Conservation (phyloP, 176 grass and related monocot genomes). For the Musa acuminata region DNA sequence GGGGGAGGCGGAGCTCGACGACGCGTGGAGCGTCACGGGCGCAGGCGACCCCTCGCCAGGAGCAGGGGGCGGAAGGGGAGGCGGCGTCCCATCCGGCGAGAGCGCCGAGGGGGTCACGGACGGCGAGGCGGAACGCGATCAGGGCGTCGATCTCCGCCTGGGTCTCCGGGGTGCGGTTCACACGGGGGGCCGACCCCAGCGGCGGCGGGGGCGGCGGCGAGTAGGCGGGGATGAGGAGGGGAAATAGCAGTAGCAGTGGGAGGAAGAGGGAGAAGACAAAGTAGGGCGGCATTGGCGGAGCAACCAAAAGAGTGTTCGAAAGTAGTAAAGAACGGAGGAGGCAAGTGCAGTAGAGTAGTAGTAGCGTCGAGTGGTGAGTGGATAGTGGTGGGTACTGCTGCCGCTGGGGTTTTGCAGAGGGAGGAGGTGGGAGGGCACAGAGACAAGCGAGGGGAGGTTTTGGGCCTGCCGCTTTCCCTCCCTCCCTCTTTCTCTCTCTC, state of each 20-base stretch:
- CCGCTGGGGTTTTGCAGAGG: no score
- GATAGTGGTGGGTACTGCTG: no score
- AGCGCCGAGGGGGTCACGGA: constrained; percentile 57
- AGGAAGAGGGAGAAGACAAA: not conserved
- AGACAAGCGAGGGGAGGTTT: no score
- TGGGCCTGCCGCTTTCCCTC: not conserved
- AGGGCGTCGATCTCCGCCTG: constrained; percentile 67
- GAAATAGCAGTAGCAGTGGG: constrained; percentile 10
- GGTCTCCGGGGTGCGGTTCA: constrained; percentile 35
- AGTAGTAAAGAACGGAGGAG: no score
- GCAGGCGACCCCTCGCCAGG: constrained; percentile 77
- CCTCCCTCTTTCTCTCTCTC: not conserved
- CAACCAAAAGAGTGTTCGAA: not conserved
- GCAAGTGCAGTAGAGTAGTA: no score
- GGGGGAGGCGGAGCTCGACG: constrained; percentile 73
- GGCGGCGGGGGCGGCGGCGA: constrained; percentile 3
- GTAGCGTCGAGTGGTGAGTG: no score
- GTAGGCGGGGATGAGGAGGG: constrained; percentile 7
- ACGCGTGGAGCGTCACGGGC: constrained; percentile 28
- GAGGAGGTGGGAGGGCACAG: no score
- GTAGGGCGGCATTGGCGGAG: constrained; percentile 6
- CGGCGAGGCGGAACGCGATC: constrained; percentile 38
- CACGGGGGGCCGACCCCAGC: constrained; percentile 1
- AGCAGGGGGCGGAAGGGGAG: constrained; percentile 53
- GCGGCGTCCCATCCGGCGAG: constrained; percentile 53